Conservation (phyloP, 176 grass and related monocot species). For the Oryza punctata region DNA sequence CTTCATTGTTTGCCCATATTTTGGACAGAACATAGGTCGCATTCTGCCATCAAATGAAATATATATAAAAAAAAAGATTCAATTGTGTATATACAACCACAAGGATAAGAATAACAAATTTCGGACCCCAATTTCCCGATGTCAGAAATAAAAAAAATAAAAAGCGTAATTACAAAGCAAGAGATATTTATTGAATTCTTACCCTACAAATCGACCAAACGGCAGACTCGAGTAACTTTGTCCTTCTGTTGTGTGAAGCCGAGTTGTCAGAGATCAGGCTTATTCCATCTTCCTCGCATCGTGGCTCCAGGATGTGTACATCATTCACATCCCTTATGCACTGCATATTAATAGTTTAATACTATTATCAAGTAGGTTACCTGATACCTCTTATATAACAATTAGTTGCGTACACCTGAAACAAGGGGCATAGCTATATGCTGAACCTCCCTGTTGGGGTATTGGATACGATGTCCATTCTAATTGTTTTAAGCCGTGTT, state of each 20-base stretch:
- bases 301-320: not conserved
- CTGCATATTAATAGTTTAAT: not conserved
- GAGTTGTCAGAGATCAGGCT: not conserved
- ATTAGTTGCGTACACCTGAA: too few species aligned
- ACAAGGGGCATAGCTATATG: too few species aligned
- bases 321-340: not conserved
- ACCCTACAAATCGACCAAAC: not conserved
- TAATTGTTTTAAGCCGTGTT: too few species aligned
- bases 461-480: too few species aligned
- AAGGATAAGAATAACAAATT: too few species aligned
- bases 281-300: not conserved
- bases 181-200: not conserved
- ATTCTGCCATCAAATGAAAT: not conserved
- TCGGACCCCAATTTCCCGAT: too few species aligned
- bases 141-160: too few species aligned
- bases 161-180: not conserved
- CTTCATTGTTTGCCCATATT: constrained; percentile 45
- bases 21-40: constrained; percentile 39
- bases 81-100: not conserved
- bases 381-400: not conserved
- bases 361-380: not conserved
- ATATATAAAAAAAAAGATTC: not conserved
- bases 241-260: not conserved
- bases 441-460: too few species aligned
- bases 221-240: not conserved